Conservation (phyloP, 345 rosid species). For the Carallia pectinifolia region DNA sequence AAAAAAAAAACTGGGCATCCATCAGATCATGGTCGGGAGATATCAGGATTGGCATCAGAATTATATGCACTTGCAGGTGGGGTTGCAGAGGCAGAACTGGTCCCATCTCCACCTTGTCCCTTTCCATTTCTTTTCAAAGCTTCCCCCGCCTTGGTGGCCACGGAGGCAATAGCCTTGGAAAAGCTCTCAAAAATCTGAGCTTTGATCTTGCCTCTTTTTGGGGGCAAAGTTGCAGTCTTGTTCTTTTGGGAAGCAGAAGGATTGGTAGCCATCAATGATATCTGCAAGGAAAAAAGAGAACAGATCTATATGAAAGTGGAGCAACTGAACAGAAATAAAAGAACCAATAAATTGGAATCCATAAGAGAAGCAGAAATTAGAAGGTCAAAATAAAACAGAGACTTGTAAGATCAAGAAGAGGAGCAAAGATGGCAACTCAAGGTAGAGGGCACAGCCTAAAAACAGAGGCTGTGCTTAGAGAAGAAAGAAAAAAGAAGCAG, state of each 20-base stretch:
- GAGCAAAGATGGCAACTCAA: too few relatives aligned
- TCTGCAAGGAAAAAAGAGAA: conserved; percentile 4
- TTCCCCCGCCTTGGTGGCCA: neutral
- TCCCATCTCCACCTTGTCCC: neutral
- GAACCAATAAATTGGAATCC: neutral
- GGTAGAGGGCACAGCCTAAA: too few relatives aligned
- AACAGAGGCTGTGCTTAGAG: too few relatives aligned
- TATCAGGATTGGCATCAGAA: neutral
- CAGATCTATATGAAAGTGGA: neutral
- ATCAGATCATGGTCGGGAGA: neutral
- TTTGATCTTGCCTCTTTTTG: neutral
- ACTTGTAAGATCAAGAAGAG: too few relatives aligned
- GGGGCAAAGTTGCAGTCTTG: too few relatives aligned
- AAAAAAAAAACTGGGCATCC: neutral
- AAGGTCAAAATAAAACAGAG: too few relatives aligned
- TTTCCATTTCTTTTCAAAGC: neutral
- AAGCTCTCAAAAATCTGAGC: conserved; percentile 26
- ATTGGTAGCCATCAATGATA: too few relatives aligned
- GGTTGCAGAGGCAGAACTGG: neutral
- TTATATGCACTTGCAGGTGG: too few relatives aligned
- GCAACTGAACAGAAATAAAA: neutral
- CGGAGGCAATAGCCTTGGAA: neutral
- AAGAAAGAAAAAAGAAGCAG: too few relatives aligned
- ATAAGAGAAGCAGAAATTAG: too few relatives aligned
- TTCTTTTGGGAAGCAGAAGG: too few relatives aligned